phyloP scores from a whole-genome alignment of 2,329 filamentous ascomycete genomes.

The Phaeoacremonium minimum region DNA sequence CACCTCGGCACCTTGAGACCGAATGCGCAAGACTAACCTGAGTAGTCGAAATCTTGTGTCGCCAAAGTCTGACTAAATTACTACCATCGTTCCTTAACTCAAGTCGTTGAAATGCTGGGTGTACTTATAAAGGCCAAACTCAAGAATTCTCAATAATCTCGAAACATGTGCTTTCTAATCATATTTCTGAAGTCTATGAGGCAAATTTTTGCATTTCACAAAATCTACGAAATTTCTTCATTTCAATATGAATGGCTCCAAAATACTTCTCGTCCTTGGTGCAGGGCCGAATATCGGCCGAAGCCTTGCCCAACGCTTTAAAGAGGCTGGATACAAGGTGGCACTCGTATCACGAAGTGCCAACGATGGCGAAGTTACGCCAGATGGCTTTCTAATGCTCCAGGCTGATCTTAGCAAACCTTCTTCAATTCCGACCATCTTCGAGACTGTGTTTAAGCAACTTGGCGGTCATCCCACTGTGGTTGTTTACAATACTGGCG shows the following conservation, averaged over 20 bases:
- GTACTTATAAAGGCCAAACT: no score
- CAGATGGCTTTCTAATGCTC: constrained; percentile 1
- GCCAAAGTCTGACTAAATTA: no score
- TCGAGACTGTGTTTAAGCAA: constrained; percentile 22
- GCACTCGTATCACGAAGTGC: constrained; percentile 10
- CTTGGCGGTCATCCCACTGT: constrained; percentile 30
- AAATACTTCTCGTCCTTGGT: constrained; percentile 12
- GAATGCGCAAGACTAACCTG: no score
- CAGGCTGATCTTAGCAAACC: constrained; percentile 9
- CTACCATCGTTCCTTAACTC: no score
- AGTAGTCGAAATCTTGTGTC: no score
- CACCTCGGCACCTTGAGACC: no score
- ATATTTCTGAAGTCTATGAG: no score
- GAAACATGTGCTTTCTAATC: no score
- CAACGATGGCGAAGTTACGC: not conserved
- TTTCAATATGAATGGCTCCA: constrained; percentile 6
- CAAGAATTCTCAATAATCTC: no score
- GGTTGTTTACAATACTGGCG: constrained; percentile 37
- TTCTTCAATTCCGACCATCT: constrained; percentile 1
- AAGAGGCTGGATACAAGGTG: constrained; percentile 8
- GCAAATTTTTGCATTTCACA: no score
- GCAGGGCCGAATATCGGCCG: constrained; percentile 9
- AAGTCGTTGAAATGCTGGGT: no score
- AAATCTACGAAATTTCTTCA: no score
- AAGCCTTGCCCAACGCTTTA: constrained; percentile 8